Conservation (phyloP, 345 rosid species). For the Linum lewisii region DNA sequence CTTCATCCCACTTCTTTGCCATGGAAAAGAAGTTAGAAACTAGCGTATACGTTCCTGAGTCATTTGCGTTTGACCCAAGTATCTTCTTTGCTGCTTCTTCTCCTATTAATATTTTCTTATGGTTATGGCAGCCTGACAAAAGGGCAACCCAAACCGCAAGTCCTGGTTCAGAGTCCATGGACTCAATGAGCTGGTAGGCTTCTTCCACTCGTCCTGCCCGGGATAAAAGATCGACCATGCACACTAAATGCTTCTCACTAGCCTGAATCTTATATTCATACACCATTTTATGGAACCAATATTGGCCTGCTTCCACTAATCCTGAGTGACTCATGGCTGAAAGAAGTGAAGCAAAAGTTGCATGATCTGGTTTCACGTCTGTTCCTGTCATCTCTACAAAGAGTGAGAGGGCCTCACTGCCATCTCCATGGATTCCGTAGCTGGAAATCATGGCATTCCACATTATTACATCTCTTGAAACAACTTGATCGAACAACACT, state of each 20-base stretch:
- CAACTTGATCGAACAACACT: conserved; percentile 36
- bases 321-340: conserved; percentile 73
- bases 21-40: conserved; percentile 64
- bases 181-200: conserved; percentile 42
- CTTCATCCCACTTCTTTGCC: conserved; percentile 48
- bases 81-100: conserved; percentile 52
- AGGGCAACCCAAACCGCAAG: conserved; percentile 65
- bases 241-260: conserved; percentile 50
- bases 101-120: conserved; percentile 39
- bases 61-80: conserved; percentile 45
- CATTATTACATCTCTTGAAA: conserved; percentile 40
- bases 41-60: conserved; percentile 44
- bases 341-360: conserved; percentile 61
- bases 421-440: conserved; percentile 61
- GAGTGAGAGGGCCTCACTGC: conserved; percentile 48
- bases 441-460: conserved; percentile 67
- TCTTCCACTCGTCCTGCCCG: conserved; percentile 62
- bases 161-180: conserved; percentile 36
- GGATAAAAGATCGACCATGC: conserved; percentile 67
- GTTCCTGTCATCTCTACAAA: conserved; percentile 43
- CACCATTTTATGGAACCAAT: conserved; percentile 47
- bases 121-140: conserved; percentile 64
- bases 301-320: conserved; percentile 46
- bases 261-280: conserved; percentile 38
- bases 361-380: conserved; percentile 41